Evolutionary conservation across 2,329 filamentous ascomycete species (phyloP).

Genomic region (Aspergillus caelatus): DNA sequence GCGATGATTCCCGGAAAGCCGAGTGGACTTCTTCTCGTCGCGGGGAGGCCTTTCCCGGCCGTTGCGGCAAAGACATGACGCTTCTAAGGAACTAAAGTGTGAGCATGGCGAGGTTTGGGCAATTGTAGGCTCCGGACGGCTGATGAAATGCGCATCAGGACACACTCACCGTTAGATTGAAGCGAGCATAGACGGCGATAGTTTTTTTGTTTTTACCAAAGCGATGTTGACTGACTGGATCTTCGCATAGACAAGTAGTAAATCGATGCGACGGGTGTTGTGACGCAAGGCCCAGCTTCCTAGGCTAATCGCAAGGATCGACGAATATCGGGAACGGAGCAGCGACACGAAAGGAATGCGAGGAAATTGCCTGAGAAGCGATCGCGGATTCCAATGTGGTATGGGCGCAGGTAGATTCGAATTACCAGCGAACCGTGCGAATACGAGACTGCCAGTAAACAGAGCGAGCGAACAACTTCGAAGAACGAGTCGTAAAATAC

Average conservation of each 20-base stretch:
- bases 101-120: not conserved
- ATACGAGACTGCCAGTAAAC: not conserved
- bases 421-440: not conserved
- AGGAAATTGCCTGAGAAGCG: not conserved
- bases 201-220: not conserved
- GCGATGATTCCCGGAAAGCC: constrained; percentile 69
- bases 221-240: not conserved
- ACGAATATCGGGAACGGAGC: not conserved
- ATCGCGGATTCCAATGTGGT: not conserved
- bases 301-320: not conserved
- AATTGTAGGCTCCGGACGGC: not conserved
- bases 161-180: not conserved
- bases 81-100: constrained; percentile 10
- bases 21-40: constrained; percentile 61
- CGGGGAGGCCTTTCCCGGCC: constrained; percentile 66
- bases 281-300: not conserved
- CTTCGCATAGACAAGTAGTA: not conserved
- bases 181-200: constrained; percentile 1
- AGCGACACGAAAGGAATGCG: not conserved
- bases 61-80: constrained; percentile 56
- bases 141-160: not conserved
- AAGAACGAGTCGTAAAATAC: not conserved
- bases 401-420: not conserved
- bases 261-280: not conserved
- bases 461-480: constrained; percentile 9